These are phyloP conservation scores for Geranium brycei DNA, from an alignment of 345 rosid species.

Conservation along the genomic window DNA sequence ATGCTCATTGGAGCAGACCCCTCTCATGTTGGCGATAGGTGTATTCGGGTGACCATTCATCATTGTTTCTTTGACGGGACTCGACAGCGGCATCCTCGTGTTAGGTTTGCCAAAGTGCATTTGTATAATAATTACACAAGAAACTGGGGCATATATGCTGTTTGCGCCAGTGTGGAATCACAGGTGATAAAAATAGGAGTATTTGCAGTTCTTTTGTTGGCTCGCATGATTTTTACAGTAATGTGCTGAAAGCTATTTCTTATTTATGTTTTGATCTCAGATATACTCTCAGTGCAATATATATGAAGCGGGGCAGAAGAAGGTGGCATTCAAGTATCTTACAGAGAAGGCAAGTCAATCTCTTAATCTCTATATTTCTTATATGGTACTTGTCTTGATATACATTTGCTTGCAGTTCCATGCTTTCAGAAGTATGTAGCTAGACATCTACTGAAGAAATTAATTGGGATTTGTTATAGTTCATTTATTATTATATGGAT, in stretches of 20 bases:
- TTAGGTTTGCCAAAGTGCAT: slow-evolving; percentile 78
- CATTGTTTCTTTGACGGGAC: slow-evolving; percentile 92
- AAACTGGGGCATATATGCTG: slow-evolving; percentile 86
- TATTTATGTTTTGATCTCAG: slow-evolving; percentile 21
- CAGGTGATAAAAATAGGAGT: slow-evolving; percentile 32
- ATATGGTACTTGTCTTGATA: too few relatives aligned
- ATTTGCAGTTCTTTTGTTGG: not conserved
- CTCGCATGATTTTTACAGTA: too few relatives aligned
- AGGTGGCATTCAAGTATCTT: slow-evolving; percentile 73
- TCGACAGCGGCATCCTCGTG: slow-evolving; percentile 85
- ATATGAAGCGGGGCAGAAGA: slow-evolving; percentile 88
- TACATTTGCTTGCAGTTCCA: too few relatives aligned
- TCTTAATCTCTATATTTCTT: slow-evolving; percentile 1
- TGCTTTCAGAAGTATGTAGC: too few relatives aligned
- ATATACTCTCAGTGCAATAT: slow-evolving; percentile 86
- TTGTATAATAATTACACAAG: slow-evolving; percentile 77
- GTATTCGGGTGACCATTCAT: slow-evolving; percentile 80
- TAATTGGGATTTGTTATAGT: too few relatives aligned
- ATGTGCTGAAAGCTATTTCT: not conserved
- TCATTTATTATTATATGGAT: too few relatives aligned
- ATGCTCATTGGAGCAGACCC: slow-evolving; percentile 86
- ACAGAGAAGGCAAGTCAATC: slow-evolving; percentile 46
- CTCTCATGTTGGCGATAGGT: slow-evolving; percentile 58
- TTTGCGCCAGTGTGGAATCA: slow-evolving; percentile 85
- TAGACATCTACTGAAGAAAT: too few relatives aligned